Evolutionary conservation across 257 asterid species (phyloP).

Genomic region (Nicotiana benthamiana): DNA sequence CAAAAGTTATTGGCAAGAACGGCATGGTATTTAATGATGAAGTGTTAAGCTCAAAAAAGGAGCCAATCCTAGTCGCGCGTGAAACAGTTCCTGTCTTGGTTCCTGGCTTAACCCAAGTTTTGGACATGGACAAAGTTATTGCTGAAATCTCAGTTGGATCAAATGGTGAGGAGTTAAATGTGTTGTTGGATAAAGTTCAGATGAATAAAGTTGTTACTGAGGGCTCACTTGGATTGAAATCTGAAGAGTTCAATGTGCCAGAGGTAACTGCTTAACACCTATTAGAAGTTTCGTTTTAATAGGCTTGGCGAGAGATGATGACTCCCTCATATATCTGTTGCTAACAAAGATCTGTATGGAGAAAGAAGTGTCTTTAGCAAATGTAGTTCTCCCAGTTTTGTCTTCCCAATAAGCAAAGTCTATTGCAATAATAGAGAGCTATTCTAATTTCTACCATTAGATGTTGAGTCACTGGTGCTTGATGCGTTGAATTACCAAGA

Average conservation of each 20-base stretch:
- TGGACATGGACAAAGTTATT: neutral
- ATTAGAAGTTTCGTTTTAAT: neutral
- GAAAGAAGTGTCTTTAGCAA: neutral
- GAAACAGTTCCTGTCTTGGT: slow-evolving; percentile 45
- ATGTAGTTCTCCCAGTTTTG: neutral
- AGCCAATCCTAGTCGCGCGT: slow-evolving; percentile 7
- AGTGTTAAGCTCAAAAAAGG: slow-evolving; percentile 11
- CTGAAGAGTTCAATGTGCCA: slow-evolving; percentile 20
- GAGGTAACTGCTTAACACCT: slow-evolving; percentile 42
- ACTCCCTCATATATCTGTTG: neutral
- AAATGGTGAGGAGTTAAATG: slow-evolving; percentile 19
- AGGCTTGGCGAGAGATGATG: neutral
- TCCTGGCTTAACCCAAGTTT: slow-evolving; percentile 41
- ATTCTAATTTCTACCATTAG: neutral
- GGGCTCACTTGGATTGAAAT: slow-evolving; percentile 8
- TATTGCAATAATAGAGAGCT: neutral
- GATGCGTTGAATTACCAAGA: neutral
- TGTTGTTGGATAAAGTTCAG: slow-evolving; percentile 16
- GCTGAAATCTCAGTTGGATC: slow-evolving; percentile 8
- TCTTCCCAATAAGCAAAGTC: neutral
- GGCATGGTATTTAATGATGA: neutral
- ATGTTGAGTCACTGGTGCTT: neutral
- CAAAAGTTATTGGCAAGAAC: neutral
- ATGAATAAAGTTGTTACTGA: slow-evolving; percentile 2
- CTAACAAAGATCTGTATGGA: neutral